Evolutionary conservation across 805 yeast genomes (phyloP).

Genomic region (Wickerhamomyces alni): DNA sequence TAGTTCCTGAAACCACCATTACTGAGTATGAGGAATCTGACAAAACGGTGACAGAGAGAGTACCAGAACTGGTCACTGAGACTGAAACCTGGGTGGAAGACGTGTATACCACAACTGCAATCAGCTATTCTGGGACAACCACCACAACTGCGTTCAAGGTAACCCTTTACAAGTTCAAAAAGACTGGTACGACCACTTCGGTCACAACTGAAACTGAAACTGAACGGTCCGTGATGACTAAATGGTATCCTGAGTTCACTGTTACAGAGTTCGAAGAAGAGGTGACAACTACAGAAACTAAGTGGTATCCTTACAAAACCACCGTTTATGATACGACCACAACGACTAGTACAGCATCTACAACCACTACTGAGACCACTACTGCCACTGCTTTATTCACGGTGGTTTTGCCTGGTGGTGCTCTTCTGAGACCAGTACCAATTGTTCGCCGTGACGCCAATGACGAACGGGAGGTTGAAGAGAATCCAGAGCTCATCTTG

Average conservation of each 20-base stretch:
- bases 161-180: constrained; percentile 13
- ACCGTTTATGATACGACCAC: constrained; percentile 10
- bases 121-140: constrained; percentile 8
- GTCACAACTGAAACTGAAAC: constrained; percentile 16
- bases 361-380: constrained; percentile 3
- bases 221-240: constrained; percentile 12
- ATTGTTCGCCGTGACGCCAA: too few species aligned
- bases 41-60: constrained; percentile 22
- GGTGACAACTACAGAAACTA: constrained; percentile 13
- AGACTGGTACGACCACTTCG: constrained; percentile 8
- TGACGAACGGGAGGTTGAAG: too few species aligned
- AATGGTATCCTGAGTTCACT: constrained; percentile 20
- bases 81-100: constrained; percentile 12
- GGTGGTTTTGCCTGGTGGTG: too few species aligned
- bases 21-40: constrained; percentile 24
- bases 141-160: constrained; percentile 15
- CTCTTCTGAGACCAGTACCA: too few species aligned
- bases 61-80: constrained; percentile 12
- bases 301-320: constrained; percentile 20
- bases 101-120: constrained; percentile 6
- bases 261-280: constrained; percentile 21
- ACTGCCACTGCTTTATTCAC: constrained; percentile 6
- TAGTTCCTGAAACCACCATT: constrained; percentile 16
- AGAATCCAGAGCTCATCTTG: too few species aligned
- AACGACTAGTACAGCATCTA: constrained; percentile 4